These are phyloP conservation scores for Suhomyces maxii DNA, from an alignment of 1,139 yeast species.

Conservation along the genomic window DNA sequence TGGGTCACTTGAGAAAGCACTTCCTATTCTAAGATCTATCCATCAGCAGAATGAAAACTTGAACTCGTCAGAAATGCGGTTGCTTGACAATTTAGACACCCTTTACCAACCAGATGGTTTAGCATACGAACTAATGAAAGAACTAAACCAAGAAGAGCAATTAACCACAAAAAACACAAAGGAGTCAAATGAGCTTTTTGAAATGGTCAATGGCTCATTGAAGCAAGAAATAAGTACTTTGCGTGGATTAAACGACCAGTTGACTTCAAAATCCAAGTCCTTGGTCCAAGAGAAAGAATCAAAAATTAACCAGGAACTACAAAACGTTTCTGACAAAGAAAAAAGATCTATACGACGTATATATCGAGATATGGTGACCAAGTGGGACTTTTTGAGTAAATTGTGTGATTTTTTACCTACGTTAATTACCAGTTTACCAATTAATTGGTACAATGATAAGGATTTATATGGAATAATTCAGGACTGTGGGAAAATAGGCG, in stretches of 20 bases:
- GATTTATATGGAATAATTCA: slow-evolving; percentile 26
- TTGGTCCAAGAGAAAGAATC: slow-evolving; percentile 3
- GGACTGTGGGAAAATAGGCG: slow-evolving; percentile 27
- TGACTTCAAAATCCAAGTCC: slow-evolving; percentile 3
- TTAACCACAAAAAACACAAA: slow-evolving; percentile 8
- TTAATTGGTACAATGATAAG: slow-evolving; percentile 38
- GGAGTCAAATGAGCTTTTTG: slow-evolving; percentile 15
- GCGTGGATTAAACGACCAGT: slow-evolving; percentile 7
- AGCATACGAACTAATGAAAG: slow-evolving; percentile 17
- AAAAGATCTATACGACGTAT: slow-evolving; percentile 5
- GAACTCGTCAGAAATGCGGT: slow-evolving; percentile 31
- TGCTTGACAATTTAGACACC: slow-evolving; percentile 26
- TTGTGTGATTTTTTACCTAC: slow-evolving; percentile 33
- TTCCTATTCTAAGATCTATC: slow-evolving; percentile 35
- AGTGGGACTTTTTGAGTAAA: slow-evolving; percentile 27
- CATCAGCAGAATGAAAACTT: slow-evolving; percentile 30
- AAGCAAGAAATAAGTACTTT: slow-evolving; percentile 12
- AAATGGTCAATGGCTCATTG: slow-evolving; percentile 10
- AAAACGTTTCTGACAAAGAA: slow-evolving; percentile 7
- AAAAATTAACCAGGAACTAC: slow-evolving; percentile 15
- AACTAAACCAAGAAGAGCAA: slow-evolving; percentile 14
- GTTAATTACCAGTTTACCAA: slow-evolving; percentile 33
- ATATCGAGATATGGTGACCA: slow-evolving; percentile 18
- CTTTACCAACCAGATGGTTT: slow-evolving; percentile 15
- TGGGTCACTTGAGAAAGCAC: slow-evolving; percentile 25